phyloP scores from a whole-genome alignment of 176 grass and related monocot genomes.

The Urochloa ruziziensis region DNA sequence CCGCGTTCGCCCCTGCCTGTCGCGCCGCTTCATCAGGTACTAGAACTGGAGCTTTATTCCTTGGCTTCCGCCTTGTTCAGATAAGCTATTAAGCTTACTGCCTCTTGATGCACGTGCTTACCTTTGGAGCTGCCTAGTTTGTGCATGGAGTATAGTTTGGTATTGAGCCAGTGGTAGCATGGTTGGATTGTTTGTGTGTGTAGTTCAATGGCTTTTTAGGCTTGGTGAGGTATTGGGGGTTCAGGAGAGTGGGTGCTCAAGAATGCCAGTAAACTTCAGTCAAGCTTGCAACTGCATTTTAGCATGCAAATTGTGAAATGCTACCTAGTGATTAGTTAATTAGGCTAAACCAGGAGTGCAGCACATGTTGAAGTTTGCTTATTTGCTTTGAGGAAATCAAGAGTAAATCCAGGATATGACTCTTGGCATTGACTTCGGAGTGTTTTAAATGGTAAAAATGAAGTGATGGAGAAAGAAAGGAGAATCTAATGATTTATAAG shows the following conservation, averaged over 20 bases:
- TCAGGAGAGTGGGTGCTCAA: background rate
- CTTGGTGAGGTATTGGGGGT: background rate
- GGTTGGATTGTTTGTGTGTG: background rate
- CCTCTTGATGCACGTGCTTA: background rate
- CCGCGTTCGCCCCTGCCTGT: background rate
- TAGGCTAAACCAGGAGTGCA: background rate
- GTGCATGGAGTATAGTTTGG: background rate
- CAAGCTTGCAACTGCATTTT: background rate
- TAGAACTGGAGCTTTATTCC: slow-evolving; percentile 3
- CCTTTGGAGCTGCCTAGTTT: background rate
- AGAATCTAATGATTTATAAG: background rate
- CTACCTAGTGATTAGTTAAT: background rate
- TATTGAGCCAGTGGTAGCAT: background rate
- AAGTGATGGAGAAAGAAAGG: background rate
- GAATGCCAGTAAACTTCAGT: background rate
- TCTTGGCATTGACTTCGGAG: background rate
- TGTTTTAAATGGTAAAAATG: background rate
- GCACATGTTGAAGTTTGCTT: background rate
- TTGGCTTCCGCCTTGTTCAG: background rate
- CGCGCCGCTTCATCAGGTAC: slow-evolving; percentile 39
- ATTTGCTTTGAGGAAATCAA: background rate
- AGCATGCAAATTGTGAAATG: background rate
- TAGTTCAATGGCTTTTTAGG: background rate
- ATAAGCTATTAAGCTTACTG: background rate
- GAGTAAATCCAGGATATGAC: background rate